Base-by-base conservation (phyloP, 129 eudicot genomes). In the Scalesia atractyloides region DNA sequence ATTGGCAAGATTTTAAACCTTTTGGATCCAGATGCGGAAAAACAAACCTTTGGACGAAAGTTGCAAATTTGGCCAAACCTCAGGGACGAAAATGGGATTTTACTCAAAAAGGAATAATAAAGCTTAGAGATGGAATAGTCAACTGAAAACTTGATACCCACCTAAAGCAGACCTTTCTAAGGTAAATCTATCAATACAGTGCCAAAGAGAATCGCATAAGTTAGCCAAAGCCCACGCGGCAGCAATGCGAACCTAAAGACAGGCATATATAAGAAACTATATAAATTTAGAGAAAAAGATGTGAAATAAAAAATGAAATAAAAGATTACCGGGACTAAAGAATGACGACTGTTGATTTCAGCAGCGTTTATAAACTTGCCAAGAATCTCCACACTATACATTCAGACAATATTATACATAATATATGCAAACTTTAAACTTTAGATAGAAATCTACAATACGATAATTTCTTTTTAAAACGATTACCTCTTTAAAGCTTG, bases 191-290 rank as follows among this genome's bases (percentile, higher is more conserved):
- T 79, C 76, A 46, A 80, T 66, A 76, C 76, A 84, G 70, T 86
- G 91, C 22, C 99, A 89, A 20, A 95, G 79, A 73, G 97, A 79
- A 76, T 88, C 94, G 82, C 97, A 88, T 63, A 95, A 86, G 79
- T 95, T 95, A 12, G 99, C 97, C 65, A 95, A 72, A 67, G 99
- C 97, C 99, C 99, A 95, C 10, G 99, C 85, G 37, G 99, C 94
- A 65, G 96, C 84, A 77, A 90, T 80, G 20, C 99, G 97, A 24
- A 90, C 97, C 98, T 94, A 82, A 75, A 89, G 72, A 60, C 26
- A 68, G 52, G 6, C 14, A 74, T 19, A 16, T 24, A 64, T 57
- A 5, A 43, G 34, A 50, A 34, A 60, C 11, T 14, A 26, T 26
- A 50, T 16, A 72, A 50, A 49, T 60, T 33, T n/a, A 13, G 64